These are phyloP conservation scores for Capsicum rhomboideum DNA, from an alignment of 257 asterid species.

Conservation along the genomic window DNA sequence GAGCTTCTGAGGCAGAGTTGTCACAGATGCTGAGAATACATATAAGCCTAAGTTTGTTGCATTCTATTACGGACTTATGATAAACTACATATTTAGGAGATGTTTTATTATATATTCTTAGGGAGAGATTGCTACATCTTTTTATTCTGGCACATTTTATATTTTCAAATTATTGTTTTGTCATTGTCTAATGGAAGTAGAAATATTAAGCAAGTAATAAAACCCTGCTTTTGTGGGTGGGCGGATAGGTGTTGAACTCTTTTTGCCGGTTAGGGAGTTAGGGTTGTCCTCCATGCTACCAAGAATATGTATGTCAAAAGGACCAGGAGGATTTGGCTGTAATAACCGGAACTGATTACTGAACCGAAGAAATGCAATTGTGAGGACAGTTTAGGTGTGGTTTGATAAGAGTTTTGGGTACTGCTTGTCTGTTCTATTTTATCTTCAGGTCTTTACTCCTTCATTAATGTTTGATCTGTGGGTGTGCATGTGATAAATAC, in stretches of 20 bases:
- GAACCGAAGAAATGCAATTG: neutral
- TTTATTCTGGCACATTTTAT: neutral
- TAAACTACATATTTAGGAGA: neutral
- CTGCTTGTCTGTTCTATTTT: neutral
- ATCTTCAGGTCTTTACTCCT: neutral
- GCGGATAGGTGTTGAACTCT: neutral
- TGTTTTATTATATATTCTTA: neutral
- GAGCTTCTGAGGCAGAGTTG: neutral
- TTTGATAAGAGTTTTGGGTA: neutral
- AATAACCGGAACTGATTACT: neutral
- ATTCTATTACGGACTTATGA: neutral
- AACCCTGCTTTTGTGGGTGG: neutral
- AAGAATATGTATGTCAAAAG: neutral
- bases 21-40: neutral
- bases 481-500: neutral
- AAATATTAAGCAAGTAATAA: neutral
- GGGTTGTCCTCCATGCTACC: neutral
- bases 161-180: neutral
- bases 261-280: neutral
- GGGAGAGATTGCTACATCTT: neutral
- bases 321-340: neutral
- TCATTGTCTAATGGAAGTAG: neutral
- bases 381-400: neutral
- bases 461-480: neutral
- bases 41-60: neutral